A percentile compares a stretch with the other conserved stretches of the same genome.
These are phyloP conservation scores for Boletus sp. DNA, from an alignment of 768 basidiomycete species.

Conservation along the genomic window DNA sequence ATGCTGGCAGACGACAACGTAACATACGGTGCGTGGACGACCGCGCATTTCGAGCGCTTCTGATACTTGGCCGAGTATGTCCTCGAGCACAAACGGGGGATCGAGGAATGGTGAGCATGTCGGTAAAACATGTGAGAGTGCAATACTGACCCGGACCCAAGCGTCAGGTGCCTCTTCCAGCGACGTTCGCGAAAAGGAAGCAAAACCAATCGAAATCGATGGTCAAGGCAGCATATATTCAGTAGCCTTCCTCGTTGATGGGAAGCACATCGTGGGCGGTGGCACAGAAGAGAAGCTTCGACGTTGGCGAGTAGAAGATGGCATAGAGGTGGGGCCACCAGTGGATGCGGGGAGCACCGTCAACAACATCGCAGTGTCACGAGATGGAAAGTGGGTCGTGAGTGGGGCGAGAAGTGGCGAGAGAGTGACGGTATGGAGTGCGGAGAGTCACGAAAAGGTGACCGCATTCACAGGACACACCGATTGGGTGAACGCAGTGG, in stretches of 20 bases:
- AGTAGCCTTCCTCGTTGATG: background rate
- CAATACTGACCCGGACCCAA: too few relatives aligned
- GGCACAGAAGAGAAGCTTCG: background rate
- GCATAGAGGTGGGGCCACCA: background rate
- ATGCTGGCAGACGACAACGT: background rate
- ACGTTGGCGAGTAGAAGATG: slow-evolving; percentile 4
- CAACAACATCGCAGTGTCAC: background rate
- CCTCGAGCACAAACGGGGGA: background rate
- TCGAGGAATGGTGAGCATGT: background rate
- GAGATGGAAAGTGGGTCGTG: slow-evolving; percentile 4
- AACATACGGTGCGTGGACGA: background rate
- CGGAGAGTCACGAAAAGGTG: background rate
- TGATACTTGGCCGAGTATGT: too few relatives aligned
- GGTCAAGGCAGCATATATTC: background rate
- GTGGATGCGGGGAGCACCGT: background rate
- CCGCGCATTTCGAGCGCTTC: too few relatives aligned
- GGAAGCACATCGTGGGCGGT: background rate
- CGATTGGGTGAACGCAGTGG: background rate
- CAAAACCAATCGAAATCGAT: too few relatives aligned
- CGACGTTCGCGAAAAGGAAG: too few relatives aligned
- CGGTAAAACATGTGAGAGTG: too few relatives aligned
- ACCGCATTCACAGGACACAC: background rate
- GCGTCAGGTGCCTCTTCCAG: too few relatives aligned
- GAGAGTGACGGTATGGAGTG: background rate
- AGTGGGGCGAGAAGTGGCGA: background rate